Conservation (phyloP, 164 flowering plant genomes). For the Aristolochia californica region DNA sequence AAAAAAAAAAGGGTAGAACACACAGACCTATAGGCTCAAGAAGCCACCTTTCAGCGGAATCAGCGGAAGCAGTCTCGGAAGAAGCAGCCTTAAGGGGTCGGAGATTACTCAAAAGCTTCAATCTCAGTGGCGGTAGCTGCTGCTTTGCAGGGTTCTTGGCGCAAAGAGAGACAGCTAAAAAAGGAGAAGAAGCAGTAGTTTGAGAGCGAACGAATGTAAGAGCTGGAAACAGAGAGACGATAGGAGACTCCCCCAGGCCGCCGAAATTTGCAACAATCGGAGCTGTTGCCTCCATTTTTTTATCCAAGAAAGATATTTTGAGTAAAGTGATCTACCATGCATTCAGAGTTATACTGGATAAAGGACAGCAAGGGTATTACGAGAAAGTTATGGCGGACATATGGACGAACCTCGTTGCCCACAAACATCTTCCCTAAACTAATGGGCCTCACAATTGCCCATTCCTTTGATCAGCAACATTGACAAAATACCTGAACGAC, state of each 20-base stretch:
- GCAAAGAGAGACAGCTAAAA: neutral
- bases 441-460: no score
- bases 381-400: no score
- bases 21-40: conserved; percentile 60
- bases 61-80: conserved; percentile 18
- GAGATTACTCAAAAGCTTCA: conserved; percentile 12
- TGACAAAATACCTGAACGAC: no score
- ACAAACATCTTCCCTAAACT: no score
- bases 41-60: conserved; percentile 44
- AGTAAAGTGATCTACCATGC: no score
- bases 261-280: conserved; percentile 1
- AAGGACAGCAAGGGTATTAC: neutral
- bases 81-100: conserved; percentile 19
- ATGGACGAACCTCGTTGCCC: no score
- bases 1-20: no score
- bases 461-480: no score
- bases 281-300: conserved; percentile 3
- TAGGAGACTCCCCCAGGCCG: neutral
- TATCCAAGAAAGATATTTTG: neutral
- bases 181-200: no score
- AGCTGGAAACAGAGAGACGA: neutral
- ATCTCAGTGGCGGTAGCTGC: conserved; percentile 8
- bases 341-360: neutral
- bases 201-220: no score
- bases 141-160: neutral